Base-by-base conservation (phyloP, 768 basidiomycete genomes). In the Suillus plorans region DNA sequence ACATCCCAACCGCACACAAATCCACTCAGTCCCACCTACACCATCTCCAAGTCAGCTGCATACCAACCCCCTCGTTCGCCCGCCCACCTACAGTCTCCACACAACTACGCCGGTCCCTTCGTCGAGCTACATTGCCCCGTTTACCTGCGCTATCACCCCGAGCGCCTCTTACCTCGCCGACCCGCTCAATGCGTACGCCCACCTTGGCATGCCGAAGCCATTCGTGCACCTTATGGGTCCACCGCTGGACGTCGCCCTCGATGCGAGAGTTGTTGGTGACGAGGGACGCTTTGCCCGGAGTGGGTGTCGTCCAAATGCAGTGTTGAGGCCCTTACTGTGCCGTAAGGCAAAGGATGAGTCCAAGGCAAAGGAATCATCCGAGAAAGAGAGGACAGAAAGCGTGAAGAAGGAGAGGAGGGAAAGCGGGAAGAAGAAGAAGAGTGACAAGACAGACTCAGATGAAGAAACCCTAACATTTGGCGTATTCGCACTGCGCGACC, bases 161-260 rank as follows among this genome's bases (percentile, higher is more conserved):
- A 86, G 87, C 22, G 78, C 87, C 0, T 72, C 80, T 1, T 97
- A 97, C 75, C 82, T 94, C 36, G 73, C 81, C 4, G 91, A 95
- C 70, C 90, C 93, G 0, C 83, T 93, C 67, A 97, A 95, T 71
- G 90, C 89, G n/a, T 97, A 97, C 70, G 86, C 89, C 0, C 86
- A 89, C 66, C 81, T 89, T 20, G 94, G 95, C 12, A 85, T 90
- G 78, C 91, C 93, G 39, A 95, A 94, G 71, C 90, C 90, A 0
- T 88, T 86, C 67, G 94, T 97, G 0, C 90, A 93, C 66, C 80
- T 91, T 16, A 73, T 97, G 2, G 91, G 89, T 0, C 87, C 87
- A 0, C 94, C 93, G 0, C 80, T 95, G 59, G 89, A 88, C 65
- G 71, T 96, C 6, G 89, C 91, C 1, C 79, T 99, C 34, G 95